Evolutionary conservation across 208 protist genomes (phyloP).

Genomic region (Eutreptiella sp.): DNA sequence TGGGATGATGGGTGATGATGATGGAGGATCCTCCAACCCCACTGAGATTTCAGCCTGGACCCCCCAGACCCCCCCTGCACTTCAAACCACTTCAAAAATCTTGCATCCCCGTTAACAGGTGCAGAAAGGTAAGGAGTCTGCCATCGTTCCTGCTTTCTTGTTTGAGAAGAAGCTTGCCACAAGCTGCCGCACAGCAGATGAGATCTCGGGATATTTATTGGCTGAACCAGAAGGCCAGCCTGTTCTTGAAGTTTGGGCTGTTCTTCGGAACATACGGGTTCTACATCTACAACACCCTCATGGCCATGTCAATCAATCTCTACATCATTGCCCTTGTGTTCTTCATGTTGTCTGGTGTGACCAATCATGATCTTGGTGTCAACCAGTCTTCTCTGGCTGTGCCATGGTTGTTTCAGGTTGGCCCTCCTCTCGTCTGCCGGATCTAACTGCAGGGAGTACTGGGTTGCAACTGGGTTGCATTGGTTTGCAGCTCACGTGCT

Average conservation of each 20-base stretch:
- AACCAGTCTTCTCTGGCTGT: conserved; percentile 19
- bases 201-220: conserved; percentile 10
- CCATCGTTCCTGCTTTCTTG: conserved; percentile 9
- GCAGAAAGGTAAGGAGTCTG: conserved; percentile 22
- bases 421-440: no score
- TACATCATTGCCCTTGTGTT: conserved; percentile 27
- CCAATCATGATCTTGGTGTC: conserved; percentile 28
- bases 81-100: no score
- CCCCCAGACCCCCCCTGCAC: no score
- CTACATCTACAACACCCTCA: conserved; percentile 26
- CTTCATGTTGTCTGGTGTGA: conserved; percentile 17
- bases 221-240: conserved; percentile 11
- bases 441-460: no score
- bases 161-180: conserved; percentile 25
- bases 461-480: no score
- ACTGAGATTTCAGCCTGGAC: no score
- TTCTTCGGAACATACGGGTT: conserved; percentile 23
- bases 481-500: no score
- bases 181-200: conserved; percentile 28
- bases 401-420: conserved; percentile 25
- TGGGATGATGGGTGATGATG: no score
- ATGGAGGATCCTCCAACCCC: no score
- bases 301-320: conserved; percentile 30
- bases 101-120: no score
- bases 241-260: conserved; percentile 12